Evolutionary conservation across 1,139 yeast genomes (phyloP).

Genomic region (Lodderomyces parapsilosis): DNA sequence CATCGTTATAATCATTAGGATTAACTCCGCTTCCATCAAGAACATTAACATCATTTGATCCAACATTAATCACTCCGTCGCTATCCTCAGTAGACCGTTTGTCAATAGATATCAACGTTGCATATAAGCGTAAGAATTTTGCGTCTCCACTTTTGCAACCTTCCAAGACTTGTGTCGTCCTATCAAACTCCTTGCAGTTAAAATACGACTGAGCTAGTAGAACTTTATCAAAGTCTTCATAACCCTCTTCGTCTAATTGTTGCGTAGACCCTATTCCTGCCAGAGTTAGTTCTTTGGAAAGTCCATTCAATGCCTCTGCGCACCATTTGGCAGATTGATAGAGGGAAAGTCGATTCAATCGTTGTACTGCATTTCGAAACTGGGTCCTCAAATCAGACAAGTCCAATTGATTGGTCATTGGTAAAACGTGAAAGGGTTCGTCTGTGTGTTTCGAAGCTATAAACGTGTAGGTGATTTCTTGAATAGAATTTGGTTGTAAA

Average conservation of each 20-base stretch:
- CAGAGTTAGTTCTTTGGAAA: slow-evolving; percentile 16
- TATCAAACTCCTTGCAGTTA: slow-evolving; percentile 80
- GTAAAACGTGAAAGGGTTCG: not conserved
- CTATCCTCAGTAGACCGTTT: slow-evolving; percentile 69
- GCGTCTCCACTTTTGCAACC: slow-evolving; percentile 56
- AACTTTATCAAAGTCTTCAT: slow-evolving; percentile 31
- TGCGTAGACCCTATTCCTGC: not conserved
- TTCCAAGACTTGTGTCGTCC: slow-evolving; percentile 64
- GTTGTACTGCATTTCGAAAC: slow-evolving; percentile 25
- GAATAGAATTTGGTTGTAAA: not conserved
- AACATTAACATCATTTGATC: slow-evolving; percentile 17
- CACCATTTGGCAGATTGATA: slow-evolving; percentile 78
- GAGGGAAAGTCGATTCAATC: slow-evolving; percentile 46
- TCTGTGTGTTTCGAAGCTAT: not conserved
- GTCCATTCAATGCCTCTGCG: slow-evolving; percentile 69
- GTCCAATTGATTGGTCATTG: slow-evolving; percentile 8
- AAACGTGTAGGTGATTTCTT: not conserved
- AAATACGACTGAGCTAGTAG: slow-evolving; percentile 73
- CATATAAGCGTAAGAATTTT: slow-evolving; percentile 64
- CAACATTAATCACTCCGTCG: slow-evolving; percentile 52
- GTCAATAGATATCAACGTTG: slow-evolving; percentile 72
- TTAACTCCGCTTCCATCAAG: slow-evolving; percentile 1
- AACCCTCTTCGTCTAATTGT: slow-evolving; percentile 27
- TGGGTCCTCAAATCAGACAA: slow-evolving; percentile 20
- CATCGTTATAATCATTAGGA: slow-evolving; percentile 14